These are phyloP conservation scores for Iris pallida DNA, from an alignment of 116 monocot genomes.

Conservation along the genomic window DNA sequence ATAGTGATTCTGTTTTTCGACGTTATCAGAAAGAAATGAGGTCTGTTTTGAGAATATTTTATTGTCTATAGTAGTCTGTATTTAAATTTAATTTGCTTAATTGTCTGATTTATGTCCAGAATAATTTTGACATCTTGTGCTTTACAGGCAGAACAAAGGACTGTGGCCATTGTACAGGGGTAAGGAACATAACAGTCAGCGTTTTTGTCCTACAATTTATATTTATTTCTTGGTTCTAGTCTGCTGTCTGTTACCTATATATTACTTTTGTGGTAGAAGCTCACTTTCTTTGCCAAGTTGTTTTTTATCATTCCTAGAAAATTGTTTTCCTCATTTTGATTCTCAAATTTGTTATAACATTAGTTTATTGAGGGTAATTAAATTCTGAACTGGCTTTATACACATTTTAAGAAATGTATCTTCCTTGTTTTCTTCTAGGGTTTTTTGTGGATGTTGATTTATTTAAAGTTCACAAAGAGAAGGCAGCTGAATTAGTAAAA, in stretches of 20 bases:
- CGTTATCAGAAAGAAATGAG: constrained; percentile 98
- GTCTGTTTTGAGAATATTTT: constrained; percentile 20
- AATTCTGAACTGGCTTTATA: no score
- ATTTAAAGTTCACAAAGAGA: constrained; percentile 78
- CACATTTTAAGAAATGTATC: background rate
- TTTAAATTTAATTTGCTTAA: background rate
- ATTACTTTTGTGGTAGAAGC: background rate
- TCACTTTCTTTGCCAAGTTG: background rate
- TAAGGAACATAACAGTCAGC: constrained; percentile 10
- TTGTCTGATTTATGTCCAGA: background rate
- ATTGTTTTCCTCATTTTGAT: background rate
- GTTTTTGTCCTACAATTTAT: background rate
- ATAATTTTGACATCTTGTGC: background rate
- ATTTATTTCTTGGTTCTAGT: background rate
- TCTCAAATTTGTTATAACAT: no score
- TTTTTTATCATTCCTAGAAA: background rate
- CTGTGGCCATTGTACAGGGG: constrained; percentile 98
- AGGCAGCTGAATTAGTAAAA: constrained; percentile 45
- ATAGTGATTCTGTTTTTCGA: constrained; percentile 86
- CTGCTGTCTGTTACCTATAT: background rate
- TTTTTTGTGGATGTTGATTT: constrained; percentile 94
- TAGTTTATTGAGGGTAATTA: no score
- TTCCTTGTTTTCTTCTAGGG: constrained; percentile 36
- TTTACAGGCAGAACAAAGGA: constrained; percentile 70
- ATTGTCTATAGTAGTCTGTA: background rate